Percentiles rank a stretch among this genome's conserved stretches.
Evolutionary conservation across 2,329 filamentous ascomycete species (phyloP).

Genomic region (Talaromyces funiculosus): DNA sequence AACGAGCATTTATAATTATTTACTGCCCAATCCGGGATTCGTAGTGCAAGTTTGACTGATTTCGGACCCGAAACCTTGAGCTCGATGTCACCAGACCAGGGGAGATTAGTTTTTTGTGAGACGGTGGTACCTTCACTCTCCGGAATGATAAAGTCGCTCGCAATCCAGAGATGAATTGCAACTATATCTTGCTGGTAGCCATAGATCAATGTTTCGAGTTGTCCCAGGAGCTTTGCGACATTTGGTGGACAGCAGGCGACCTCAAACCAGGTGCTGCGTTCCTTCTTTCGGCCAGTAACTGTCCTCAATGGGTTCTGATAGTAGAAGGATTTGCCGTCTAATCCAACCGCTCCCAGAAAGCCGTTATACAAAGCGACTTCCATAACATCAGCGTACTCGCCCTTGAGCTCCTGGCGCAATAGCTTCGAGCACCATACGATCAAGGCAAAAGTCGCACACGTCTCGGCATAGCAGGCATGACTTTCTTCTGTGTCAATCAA

Average conservation of each 20-base stretch:
- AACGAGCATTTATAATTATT: slow-evolving; percentile 13
- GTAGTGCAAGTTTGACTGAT: slow-evolving; percentile 42
- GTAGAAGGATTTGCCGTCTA: slow-evolving; percentile 53
- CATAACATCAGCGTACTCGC: slow-evolving; percentile 54
- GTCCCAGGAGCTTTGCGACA: slow-evolving; percentile 51
- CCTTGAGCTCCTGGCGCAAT: slow-evolving; percentile 36
- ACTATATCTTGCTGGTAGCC: slow-evolving; percentile 19
- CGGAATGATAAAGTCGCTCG: slow-evolving; percentile 29
- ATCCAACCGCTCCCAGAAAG: slow-evolving; percentile 53
- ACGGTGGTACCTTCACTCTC: slow-evolving; percentile 34
- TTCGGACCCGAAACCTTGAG: slow-evolving; percentile 39
- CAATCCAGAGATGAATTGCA: slow-evolving; percentile 39
- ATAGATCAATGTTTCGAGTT: slow-evolving; percentile 52
- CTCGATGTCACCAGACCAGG: slow-evolving; percentile 50
- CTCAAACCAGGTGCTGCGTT: slow-evolving; percentile 54
- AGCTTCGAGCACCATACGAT: slow-evolving; percentile 14
- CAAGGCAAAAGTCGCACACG: slow-evolving; percentile 45
- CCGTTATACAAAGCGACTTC: slow-evolving; percentile 58
- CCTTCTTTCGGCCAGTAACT: slow-evolving; percentile 45
- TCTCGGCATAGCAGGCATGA: slow-evolving; percentile 59
- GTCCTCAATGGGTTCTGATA: slow-evolving; percentile 59
- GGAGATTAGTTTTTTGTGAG: slow-evolving; percentile 51
- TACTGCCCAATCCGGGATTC: slow-evolving; percentile 50
- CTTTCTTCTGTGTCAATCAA: slow-evolving; percentile 55
- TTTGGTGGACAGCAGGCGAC: slow-evolving; percentile 59